Evolutionary conservation across 1,139 yeast species (phyloP), one percentile per base, ranked within the genome.

Genomic region (Zhuliangozyma blackwelliae): DNA sequence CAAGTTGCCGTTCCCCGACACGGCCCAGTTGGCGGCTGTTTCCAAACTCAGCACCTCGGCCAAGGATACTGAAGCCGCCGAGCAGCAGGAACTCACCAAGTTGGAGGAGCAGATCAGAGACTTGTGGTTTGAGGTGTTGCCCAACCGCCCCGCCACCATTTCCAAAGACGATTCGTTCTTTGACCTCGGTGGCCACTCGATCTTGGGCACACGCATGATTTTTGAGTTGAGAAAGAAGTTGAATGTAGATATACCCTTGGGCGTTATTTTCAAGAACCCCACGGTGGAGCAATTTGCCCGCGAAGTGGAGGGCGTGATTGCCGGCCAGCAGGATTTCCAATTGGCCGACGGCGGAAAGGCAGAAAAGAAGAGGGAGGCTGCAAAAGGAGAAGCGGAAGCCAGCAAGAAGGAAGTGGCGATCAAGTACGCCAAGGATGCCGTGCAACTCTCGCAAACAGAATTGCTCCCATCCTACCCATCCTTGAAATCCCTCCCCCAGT

Each of bases 101-200:
- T 70, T 77, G 35, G 96, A 94, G 62, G 62, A 72, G 3, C 68
- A 75, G 46, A 76, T 94, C 33, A 78, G 82, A 47, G 89, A 88
- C 41, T 64, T 92, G 40, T 94, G 98, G 98, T 63, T 84, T 34
- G 77, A 76, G 25, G 83, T 92, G 9, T 72, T 94, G 48, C 97
- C 98, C 29, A 84, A 80, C 47, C 76, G 79, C 46, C 96, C 97
- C 8, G 82, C 92, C 1, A 63, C 83, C 8, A 76, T 89, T 36
- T 72, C 82, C 27, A 83, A 83, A 31, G 73, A 75, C 4, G 98
- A 94, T 57, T 86, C 95, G 3, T 94, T 94, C 76, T 94, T 94
- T 54, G 99, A 94, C 55, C 68, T 94, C 41, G 99, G 99, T 40
- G 99, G 99, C 5, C 98, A 94, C 61, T 90, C 97, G 1, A 90